A percentile compares a stretch with the other conserved stretches of the same genome.
Evolutionary conservation across 345 rosid species (phyloP).

Genomic region (Lepidium sativum): DNA sequence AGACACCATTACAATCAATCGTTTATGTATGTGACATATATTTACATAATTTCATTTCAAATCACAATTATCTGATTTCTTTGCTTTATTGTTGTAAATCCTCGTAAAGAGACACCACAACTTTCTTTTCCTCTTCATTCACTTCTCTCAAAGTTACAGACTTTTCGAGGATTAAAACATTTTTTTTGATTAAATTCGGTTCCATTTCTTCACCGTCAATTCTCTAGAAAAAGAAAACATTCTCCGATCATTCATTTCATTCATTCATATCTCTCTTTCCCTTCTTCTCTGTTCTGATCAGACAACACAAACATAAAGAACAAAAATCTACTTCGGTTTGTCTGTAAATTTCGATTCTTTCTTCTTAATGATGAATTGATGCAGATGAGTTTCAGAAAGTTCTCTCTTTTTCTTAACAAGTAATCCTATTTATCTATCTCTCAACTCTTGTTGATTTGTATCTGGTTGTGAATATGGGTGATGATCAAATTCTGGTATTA

Average conservation of each 20-base stretch:
- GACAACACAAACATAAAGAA: constrained; percentile 4
- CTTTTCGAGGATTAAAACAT: constrained; percentile 1
- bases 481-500: constrained; percentile 23
- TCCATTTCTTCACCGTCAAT: constrained; percentile 15
- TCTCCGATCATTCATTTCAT: constrained; percentile 2
- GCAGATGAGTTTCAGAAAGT: constrained; percentile 45
- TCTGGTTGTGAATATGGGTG: neutral
- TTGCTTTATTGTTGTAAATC: constrained; percentile 9
- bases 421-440: constrained; percentile 24
- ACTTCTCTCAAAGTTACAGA: constrained; percentile 19
- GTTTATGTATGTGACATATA: neutral
- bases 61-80: neutral
- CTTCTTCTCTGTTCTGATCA: constrained; percentile 25
- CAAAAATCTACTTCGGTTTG: constrained; percentile 23
- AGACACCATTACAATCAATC: neutral
- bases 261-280: constrained; percentile 2
- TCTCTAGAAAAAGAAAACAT: constrained; percentile 10
- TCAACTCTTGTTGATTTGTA: neutral
- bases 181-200: neutral
- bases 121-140: constrained; percentile 22
- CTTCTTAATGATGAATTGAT: constrained; percentile 23
- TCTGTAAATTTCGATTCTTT: constrained; percentile 26
- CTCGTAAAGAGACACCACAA: constrained; percentile 33
- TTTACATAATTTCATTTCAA: neutral
- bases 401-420: constrained; percentile 27